phyloP scores from a whole-genome alignment of 805 yeast genomes.

The Ogataea ganodermae region DNA sequence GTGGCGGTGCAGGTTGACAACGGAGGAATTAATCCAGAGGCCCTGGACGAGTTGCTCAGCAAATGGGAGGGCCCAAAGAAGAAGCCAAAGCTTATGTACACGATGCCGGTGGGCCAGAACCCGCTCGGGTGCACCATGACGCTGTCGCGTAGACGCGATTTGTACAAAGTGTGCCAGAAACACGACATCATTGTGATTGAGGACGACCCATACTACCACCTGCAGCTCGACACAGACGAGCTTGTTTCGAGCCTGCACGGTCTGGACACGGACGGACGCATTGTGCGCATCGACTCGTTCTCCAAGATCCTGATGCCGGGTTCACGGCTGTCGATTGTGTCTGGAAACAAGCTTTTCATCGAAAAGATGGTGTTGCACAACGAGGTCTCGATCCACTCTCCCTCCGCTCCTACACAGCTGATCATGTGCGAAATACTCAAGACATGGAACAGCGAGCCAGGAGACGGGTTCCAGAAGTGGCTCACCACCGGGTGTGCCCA shows the following conservation, averaged over 20 bases:
- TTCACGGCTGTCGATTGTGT: conserved; percentile 69
- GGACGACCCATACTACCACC: conserved; percentile 85
- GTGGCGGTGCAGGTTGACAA: conserved; percentile 80
- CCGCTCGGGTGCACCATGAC: conserved; percentile 77
- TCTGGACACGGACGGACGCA: conserved; percentile 78
- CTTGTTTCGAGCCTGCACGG: conserved; percentile 65
- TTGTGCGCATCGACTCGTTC: conserved; percentile 73
- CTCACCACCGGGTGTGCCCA: conserved; percentile 58
- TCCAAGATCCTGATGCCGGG: conserved; percentile 84
- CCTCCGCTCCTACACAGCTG: conserved; percentile 73
- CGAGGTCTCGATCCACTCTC: conserved; percentile 72
- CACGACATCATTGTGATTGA: conserved; percentile 73
- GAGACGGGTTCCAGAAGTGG: conserved; percentile 72
- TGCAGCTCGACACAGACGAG: conserved; percentile 57
- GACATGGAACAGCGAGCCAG: conserved; percentile 53
- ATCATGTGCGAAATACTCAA: conserved; percentile 57
- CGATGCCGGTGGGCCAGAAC: conserved; percentile 82
- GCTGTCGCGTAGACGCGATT: conserved; percentile 52
- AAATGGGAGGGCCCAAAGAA: conserved; percentile 58
- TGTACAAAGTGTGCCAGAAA: conserved; percentile 63
- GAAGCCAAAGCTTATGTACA: conserved; percentile 62
- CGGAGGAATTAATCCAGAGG: conserved; percentile 75
- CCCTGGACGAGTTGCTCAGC: conserved; percentile 59
- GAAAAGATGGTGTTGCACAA: conserved; percentile 56
- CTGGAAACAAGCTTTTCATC: conserved; percentile 58